Evolutionary conservation across 352 stramenopile species (phyloP).

Genomic region (Lagenidium sp.): DNA sequence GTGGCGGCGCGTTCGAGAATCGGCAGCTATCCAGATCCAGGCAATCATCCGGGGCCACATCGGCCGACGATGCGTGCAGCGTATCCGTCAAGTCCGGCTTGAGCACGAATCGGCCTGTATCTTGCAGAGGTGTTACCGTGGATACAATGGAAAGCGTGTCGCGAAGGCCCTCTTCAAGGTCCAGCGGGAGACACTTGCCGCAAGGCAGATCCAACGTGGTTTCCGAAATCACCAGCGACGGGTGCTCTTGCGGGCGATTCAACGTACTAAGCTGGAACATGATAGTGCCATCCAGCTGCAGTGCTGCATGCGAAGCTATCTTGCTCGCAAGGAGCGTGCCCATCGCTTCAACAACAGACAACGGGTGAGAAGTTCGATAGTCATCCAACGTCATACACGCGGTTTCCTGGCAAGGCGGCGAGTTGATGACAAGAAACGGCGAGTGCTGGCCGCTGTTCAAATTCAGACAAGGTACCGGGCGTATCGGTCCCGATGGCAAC

Average conservation of each 20-base stretch:
- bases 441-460: slow-evolving; percentile 26
- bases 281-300: slow-evolving; percentile 45
- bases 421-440: slow-evolving; percentile 14
- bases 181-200: slow-evolving; percentile 46
- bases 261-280: slow-evolving; percentile 52
- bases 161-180: slow-evolving; percentile 49
- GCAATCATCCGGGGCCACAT: slow-evolving; percentile 39
- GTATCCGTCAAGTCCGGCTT: slow-evolving; percentile 21
- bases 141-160: slow-evolving; percentile 66
- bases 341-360: slow-evolving; percentile 8
- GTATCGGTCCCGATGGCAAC: slow-evolving; percentile 23
- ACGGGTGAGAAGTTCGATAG: slow-evolving; percentile 15
- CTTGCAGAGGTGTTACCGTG: slow-evolving; percentile 70
- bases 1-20: slow-evolving; percentile 11
- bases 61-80: slow-evolving; percentile 12
- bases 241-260: slow-evolving; percentile 46
- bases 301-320: slow-evolving; percentile 32
- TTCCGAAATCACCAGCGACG: slow-evolving; percentile 58
- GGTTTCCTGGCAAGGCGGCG: slow-evolving; percentile 34
- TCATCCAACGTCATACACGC: slow-evolving; percentile 43
- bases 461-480: slow-evolving; percentile 51
- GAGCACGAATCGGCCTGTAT: slow-evolving; percentile 37
- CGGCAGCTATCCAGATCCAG: slow-evolving; percentile 37
- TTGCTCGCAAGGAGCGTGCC: slow-evolving; percentile 40
- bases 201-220: slow-evolving; percentile 50